Percentiles rank a stretch among this genome's conserved stretches.
Conservation (phyloP, 176 grass and related monocot species). For the Triticum turgidum region DNA sequence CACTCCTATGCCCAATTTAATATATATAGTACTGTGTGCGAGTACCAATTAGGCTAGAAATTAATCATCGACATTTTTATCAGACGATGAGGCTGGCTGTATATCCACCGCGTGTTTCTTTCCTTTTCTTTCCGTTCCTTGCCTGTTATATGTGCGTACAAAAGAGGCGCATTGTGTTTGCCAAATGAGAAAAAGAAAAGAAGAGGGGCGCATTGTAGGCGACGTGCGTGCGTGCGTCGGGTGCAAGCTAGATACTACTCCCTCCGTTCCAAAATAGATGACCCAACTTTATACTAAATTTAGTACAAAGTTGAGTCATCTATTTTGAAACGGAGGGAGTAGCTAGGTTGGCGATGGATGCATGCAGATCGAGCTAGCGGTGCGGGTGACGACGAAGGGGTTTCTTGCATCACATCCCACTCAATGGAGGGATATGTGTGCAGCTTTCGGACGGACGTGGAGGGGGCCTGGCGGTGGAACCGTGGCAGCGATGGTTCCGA, state of each 20-base stretch:
- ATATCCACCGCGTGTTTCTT: neutral
- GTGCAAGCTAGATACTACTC: neutral
- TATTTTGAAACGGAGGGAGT: too few species aligned
- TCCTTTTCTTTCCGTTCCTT: neutral
- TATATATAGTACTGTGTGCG: neutral
- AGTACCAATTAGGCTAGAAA: neutral
- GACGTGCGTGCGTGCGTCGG: constrained; percentile 34
- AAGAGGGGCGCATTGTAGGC: neutral
- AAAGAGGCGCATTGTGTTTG: neutral
- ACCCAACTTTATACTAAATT: too few species aligned
- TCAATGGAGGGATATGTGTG: neutral
- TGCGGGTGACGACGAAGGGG: neutral
- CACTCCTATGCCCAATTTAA: neutral
- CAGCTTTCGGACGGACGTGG: neutral
- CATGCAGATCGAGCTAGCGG: neutral
- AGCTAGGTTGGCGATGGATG: neutral
- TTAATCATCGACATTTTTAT: neutral
- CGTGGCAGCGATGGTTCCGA: constrained; percentile 6
- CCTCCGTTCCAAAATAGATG: too few species aligned
- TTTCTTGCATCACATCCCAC: constrained; percentile 40
- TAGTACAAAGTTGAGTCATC: too few species aligned
- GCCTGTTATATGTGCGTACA: neutral
- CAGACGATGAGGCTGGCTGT: neutral
- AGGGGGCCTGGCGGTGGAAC: constrained; percentile 3
- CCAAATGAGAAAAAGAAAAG: too few species aligned